phyloP scores from a whole-genome alignment of 257 asterid species.

The Verbascum thapsus region DNA sequence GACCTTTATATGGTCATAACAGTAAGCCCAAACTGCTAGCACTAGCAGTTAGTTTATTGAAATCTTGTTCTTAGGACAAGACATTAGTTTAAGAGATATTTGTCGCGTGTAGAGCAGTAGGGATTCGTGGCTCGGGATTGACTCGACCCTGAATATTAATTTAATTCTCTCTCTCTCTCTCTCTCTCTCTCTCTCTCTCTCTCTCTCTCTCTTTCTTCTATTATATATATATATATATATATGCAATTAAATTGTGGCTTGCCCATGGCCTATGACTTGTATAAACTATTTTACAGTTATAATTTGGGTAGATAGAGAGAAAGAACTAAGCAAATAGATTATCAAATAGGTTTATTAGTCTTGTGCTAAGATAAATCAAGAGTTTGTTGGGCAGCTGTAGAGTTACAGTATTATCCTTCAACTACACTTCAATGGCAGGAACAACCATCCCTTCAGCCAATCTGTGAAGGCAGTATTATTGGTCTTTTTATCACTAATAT shows the following conservation, averaged over 20 bases:
- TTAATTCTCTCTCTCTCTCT: neutral
- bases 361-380: neutral
- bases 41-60: neutral
- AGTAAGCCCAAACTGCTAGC: neutral
- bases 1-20: neutral
- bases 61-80: neutral
- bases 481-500: too few relatives aligned
- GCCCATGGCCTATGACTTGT: neutral
- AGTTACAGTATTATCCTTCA: neutral
- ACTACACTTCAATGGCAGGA: neutral
- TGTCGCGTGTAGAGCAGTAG: neutral
- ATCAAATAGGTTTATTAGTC: neutral
- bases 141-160: neutral
- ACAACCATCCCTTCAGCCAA: neutral
- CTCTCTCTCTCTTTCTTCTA: too few relatives aligned
- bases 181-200: too few relatives aligned
- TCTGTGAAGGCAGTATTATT: neutral
- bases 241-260: slow-evolving; percentile 1
- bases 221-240: too few relatives aligned
- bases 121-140: neutral
- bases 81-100: neutral
- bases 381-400: neutral
- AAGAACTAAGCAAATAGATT: neutral
- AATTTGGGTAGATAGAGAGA: neutral
- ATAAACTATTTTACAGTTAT: neutral